Conservation (phyloP, 805 yeast genomes). For the Blastobotrys terrestris region DNA sequence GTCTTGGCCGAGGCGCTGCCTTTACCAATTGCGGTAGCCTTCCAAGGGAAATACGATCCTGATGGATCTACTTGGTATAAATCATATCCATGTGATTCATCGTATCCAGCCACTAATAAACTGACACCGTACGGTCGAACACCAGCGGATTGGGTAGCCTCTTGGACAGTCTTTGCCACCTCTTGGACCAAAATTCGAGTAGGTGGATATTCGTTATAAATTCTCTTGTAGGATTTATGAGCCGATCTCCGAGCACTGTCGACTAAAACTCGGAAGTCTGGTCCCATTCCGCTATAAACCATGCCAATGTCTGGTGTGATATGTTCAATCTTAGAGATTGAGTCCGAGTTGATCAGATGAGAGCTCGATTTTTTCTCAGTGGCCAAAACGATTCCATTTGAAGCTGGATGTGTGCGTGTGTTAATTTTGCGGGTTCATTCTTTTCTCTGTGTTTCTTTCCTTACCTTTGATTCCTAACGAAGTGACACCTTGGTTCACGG, state of each 20-base stretch:
- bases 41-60: constrained; percentile 98
- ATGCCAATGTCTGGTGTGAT: constrained; percentile 95
- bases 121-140: constrained; percentile 99
- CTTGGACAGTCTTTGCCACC: constrained; percentile 94
- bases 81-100: constrained; percentile 67
- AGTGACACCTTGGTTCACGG: constrained; percentile 97
- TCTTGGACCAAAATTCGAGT: constrained; percentile 90
- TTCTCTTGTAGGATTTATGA: constrained; percentile 85
- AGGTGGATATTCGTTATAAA: constrained; percentile 96
- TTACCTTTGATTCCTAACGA: constrained; percentile 75
- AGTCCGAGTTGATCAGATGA: constrained; percentile 64
- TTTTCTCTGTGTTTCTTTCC: no score
- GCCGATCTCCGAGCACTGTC: constrained; percentile 92
- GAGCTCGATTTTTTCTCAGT: constrained; percentile 90
- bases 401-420: constrained; percentile 42
- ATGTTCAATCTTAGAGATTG: constrained; percentile 68
- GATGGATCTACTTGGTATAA: constrained; percentile 97
- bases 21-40: constrained; percentile 98
- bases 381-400: constrained; percentile 94
- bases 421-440: not conserved
- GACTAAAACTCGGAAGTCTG: constrained; percentile 90
- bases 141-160: constrained; percentile 98
- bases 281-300: constrained; percentile 98
- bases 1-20: constrained; percentile 96
- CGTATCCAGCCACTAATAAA: constrained; percentile 88